Evolutionary conservation across 2,329 filamentous ascomycete species (phyloP).

Genomic region (Chaetomium globosum): DNA sequence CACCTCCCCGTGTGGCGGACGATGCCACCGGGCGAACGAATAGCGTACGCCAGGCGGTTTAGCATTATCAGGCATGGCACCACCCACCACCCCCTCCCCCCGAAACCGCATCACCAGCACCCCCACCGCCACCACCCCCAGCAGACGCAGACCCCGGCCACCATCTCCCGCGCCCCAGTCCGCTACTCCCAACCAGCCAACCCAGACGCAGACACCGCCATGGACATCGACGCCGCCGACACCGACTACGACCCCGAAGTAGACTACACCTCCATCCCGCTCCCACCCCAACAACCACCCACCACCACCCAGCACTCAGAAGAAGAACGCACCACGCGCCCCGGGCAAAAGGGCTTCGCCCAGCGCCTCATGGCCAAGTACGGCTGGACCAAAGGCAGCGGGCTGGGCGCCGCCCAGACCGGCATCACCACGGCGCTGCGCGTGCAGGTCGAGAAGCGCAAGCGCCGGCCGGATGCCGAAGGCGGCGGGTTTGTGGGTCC

Average conservation of each 20-base stretch:
- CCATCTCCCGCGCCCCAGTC: constrained; percentile 8
- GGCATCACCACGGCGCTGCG: constrained; percentile 85
- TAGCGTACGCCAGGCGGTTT: constrained; percentile 65
- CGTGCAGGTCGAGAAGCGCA: constrained; percentile 82
- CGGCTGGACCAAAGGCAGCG: constrained; percentile 86
- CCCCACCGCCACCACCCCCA: constrained; percentile 46
- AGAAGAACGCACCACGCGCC: constrained; percentile 60
- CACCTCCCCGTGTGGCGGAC: constrained; percentile 53
- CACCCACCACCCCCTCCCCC: constrained; percentile 42
- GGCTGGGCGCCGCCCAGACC: constrained; percentile 77
- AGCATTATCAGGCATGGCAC: constrained; percentile 54
- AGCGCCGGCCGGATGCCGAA: constrained; percentile 75
- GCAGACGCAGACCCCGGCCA: constrained; percentile 30
- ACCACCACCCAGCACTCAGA: constrained; percentile 37
- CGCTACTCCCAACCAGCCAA: constrained; percentile 1
- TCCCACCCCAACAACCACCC: constrained; percentile 48
- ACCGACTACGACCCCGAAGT: constrained; percentile 39
- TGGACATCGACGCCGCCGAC: constrained; percentile 46
- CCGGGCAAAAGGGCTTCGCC: constrained; percentile 82
- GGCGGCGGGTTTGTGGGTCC: constrained; percentile 74
- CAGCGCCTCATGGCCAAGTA: constrained; percentile 89
- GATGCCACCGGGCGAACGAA: constrained; percentile 71
- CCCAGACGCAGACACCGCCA: constrained; percentile 39
- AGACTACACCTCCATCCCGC: constrained; percentile 44
- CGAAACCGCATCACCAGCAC: constrained; percentile 40